Conservation (phyloP, 768 basidiomycete species). For the Lentinula detonsa region DNA sequence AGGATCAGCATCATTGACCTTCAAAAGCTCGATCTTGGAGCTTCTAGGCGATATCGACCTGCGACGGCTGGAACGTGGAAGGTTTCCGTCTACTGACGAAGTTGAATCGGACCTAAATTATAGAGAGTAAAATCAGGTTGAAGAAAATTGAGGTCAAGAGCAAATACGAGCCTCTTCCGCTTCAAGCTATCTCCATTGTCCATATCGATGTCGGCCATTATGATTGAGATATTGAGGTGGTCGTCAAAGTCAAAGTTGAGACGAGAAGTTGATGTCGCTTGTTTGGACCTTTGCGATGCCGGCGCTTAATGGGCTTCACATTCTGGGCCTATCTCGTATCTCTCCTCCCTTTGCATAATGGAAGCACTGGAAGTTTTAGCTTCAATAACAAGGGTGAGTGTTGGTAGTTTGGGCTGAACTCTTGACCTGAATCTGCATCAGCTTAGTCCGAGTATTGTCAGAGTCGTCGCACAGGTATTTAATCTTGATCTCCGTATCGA, state of each 20-base stretch:
- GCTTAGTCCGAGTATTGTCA: conserved; percentile 63
- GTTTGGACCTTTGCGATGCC: neutral
- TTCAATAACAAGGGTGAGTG: conserved; percentile 46
- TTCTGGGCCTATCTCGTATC: neutral
- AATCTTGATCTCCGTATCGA: neutral
- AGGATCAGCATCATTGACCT: conserved; percentile 71
- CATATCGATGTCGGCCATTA: conserved; percentile 37
- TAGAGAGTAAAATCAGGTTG: conserved; percentile 1
- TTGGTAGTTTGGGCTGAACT: neutral
- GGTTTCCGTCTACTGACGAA: conserved; percentile 31
- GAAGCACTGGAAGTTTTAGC: conserved; percentile 46
- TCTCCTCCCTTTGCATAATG: conserved; percentile 23
- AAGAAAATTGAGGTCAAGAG: neutral
- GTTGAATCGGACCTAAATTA: conserved; percentile 42
- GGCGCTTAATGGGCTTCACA: neutral
- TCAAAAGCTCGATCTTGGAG: conserved; percentile 21
- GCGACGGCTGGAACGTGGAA: conserved; percentile 38
- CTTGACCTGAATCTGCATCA: conserved; percentile 17
- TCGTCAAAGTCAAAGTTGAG: neutral
- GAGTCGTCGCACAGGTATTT: conserved; percentile 71
- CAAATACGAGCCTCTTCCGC: conserved; percentile 36
- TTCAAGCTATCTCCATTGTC: conserved; percentile 32
- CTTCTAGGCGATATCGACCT: conserved; percentile 37
- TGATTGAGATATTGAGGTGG: neutral
- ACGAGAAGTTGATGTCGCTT: neutral